A percentile compares a stretch with the other conserved stretches of the same genome.
These are phyloP conservation scores for Penicillium atrosanguineum DNA, from an alignment of 495 filamentous ascomycete species.

Conservation along the genomic window DNA sequence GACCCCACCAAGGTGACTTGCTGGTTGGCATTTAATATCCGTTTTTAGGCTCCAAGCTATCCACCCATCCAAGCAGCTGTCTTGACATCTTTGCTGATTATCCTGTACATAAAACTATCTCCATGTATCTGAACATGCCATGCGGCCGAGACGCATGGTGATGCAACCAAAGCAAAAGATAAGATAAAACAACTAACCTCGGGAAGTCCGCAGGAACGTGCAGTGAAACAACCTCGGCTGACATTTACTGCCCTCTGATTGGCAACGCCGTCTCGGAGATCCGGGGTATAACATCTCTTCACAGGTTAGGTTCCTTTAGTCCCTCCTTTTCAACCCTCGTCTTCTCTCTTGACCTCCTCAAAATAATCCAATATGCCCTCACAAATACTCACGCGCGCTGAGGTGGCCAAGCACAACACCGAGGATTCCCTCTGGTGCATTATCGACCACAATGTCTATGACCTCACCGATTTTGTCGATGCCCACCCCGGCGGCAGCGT, in stretches of 20 bases:
- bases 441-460: constrained; percentile 58
- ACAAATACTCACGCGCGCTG: constrained; percentile 39
- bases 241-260: constrained; percentile 15
- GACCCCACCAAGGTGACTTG: too few species aligned
- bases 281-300: constrained; percentile 14
- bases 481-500: constrained; percentile 61
- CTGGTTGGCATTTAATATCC: too few species aligned
- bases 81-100: too few species aligned
- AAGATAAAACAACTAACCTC: not conserved
- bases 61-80: too few species aligned
- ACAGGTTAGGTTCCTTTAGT: not conserved
- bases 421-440: constrained; percentile 57
- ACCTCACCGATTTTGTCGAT: constrained; percentile 56
- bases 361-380: constrained; percentile 21
- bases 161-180: not conserved
- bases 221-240: constrained; percentile 11
- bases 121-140: too few species aligned
- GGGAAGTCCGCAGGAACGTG: not conserved
- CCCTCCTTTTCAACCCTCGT: not conserved
- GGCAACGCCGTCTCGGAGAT: constrained; percentile 5
- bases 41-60: too few species aligned
- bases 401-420: constrained; percentile 53
- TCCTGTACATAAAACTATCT: too few species aligned
- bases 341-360: not conserved
- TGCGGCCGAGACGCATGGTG: not conserved